Evolutionary conservation across 768 basidiomycete genomes (phyloP).

Genomic region (Auricularia sp.): DNA sequence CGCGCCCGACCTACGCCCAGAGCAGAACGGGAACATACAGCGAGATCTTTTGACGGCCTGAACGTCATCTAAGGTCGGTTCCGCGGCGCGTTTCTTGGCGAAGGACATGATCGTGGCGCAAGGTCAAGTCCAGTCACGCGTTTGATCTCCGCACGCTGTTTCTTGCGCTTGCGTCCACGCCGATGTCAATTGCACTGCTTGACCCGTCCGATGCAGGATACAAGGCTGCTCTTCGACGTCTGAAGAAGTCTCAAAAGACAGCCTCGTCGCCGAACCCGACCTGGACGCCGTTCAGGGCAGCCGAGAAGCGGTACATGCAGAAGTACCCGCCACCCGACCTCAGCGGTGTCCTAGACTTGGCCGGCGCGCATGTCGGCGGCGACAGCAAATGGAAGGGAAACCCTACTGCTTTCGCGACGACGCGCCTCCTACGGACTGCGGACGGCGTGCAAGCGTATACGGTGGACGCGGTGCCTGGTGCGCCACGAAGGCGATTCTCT

Average conservation of each 20-base stretch:
- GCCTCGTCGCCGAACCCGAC: slow-evolving; percentile 26
- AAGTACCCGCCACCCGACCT: slow-evolving; percentile 72
- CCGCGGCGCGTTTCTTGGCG: too few relatives aligned
- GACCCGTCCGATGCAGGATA: neutral
- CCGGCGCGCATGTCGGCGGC: slow-evolving; percentile 33
- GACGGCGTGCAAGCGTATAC: slow-evolving; percentile 6
- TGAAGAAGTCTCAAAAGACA: slow-evolving; percentile 1
- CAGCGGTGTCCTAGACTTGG: slow-evolving; percentile 56
- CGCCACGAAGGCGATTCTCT: neutral
- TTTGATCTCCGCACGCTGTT: too few relatives aligned
- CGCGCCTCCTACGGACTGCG: slow-evolving; percentile 17
- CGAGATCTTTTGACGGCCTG: too few relatives aligned
- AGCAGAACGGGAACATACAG: too few relatives aligned
- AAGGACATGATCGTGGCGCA: too few relatives aligned
- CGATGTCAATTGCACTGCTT: neutral
- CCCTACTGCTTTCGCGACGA: slow-evolving; percentile 26
- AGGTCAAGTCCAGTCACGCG: too few relatives aligned
- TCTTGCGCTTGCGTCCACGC: too few relatives aligned
- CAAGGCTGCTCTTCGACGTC: neutral
- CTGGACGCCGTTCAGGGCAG: slow-evolving; percentile 68
- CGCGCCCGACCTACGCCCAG: too few relatives aligned
- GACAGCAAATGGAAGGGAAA: slow-evolving; percentile 40
- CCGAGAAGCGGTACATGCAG: slow-evolving; percentile 74
- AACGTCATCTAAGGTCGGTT: too few relatives aligned
- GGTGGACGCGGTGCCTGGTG: slow-evolving; percentile 2